Percentiles rank a stretch among this genome's conserved stretches.
These are phyloP conservation scores for Aspergillus funiculosus DNA, from an alignment of 495 filamentous ascomycete species.

Conservation along the genomic window DNA sequence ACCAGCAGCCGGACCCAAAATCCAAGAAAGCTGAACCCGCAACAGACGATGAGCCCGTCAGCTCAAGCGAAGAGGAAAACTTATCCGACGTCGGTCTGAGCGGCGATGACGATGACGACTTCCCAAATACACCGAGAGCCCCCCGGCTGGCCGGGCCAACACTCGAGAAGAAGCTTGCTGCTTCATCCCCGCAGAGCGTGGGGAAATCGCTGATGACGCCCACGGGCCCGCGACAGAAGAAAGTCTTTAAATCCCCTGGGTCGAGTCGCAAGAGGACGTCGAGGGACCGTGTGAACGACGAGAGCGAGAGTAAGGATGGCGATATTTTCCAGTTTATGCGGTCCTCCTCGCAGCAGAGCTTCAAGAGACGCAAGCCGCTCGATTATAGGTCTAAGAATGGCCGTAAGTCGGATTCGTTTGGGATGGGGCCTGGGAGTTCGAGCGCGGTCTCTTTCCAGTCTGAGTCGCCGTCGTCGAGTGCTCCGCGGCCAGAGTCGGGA, in stretches of 20 bases:
- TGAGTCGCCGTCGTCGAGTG: slow-evolving; percentile 1
- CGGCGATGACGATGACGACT: too few species aligned
- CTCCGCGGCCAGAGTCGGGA: slow-evolving; percentile 14
- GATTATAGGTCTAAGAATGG: slow-evolving; percentile 18
- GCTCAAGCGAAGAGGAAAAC: slow-evolving; percentile 1
- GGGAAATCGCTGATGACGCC: not conserved
- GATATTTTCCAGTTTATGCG: slow-evolving; percentile 12
- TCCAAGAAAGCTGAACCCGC: slow-evolving; percentile 12
- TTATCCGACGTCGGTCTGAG: slow-evolving; percentile 2
- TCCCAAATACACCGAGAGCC: slow-evolving; percentile 13
- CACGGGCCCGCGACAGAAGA: slow-evolving; percentile 6
- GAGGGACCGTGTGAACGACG: slow-evolving; percentile 5
- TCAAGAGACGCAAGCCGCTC: slow-evolving; percentile 21
- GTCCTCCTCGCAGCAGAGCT: slow-evolving; percentile 18
- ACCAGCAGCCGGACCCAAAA: not conserved
- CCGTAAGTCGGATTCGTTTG: slow-evolving; percentile 2
- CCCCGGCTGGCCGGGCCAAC: slow-evolving; percentile 9
- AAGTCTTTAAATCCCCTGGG: slow-evolving; percentile 2
- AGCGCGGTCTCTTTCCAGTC: too few species aligned
- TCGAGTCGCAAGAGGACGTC: slow-evolving; percentile 13
- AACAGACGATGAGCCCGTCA: slow-evolving; percentile 29
- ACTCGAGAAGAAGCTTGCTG: slow-evolving; percentile 24
- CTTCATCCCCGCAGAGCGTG: not conserved
- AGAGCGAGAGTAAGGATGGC: slow-evolving; percentile 13
- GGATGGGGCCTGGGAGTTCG: too few species aligned